These are phyloP conservation scores for Rhizopogon vesiculosus DNA, from an alignment of 768 basidiomycete genomes.

Conservation along the genomic window DNA sequence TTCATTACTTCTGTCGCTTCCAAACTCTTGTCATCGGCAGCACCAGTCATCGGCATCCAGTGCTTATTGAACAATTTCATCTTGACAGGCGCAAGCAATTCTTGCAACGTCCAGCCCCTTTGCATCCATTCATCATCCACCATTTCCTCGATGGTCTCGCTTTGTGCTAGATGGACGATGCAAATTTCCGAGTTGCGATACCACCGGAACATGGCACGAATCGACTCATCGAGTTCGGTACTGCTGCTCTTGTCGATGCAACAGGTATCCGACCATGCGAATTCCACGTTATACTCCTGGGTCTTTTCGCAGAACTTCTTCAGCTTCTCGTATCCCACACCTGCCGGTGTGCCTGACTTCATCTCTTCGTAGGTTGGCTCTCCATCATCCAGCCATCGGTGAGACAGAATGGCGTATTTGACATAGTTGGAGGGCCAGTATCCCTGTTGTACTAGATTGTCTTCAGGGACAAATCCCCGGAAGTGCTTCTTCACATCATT, in stretches of 20 bases:
- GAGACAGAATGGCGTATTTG: slow-evolving; percentile 1
- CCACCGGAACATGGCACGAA: slow-evolving; percentile 12
- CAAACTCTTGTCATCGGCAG: no score
- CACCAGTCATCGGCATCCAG: background rate
- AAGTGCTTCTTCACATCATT: slow-evolving; percentile 14
- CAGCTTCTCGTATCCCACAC: background rate
- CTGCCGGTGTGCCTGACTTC: background rate
- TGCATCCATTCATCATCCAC: background rate
- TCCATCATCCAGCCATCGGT: slow-evolving; percentile 1
- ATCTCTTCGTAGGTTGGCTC: background rate
- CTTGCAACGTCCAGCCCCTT: slow-evolving; percentile 3
- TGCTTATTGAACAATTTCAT: slow-evolving; percentile 1
- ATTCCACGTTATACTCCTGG: no score
- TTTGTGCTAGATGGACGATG: background rate
- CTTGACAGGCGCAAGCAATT: background rate
- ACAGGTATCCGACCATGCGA: slow-evolving; percentile 1
- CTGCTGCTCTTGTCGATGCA: slow-evolving; percentile 12
- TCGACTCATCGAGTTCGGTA: slow-evolving; percentile 8
- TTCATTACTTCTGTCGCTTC: no score
- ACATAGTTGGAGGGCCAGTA: no score
- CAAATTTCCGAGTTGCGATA: slow-evolving; percentile 9
- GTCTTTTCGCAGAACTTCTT: no score
- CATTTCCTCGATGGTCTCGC: no score
- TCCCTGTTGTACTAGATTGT: no score
- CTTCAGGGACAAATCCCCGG: slow-evolving; percentile 7